phyloP scores from a whole-genome alignment of 2,329 filamentous ascomycete genomes.

The Trichothecium roseum region DNA sequence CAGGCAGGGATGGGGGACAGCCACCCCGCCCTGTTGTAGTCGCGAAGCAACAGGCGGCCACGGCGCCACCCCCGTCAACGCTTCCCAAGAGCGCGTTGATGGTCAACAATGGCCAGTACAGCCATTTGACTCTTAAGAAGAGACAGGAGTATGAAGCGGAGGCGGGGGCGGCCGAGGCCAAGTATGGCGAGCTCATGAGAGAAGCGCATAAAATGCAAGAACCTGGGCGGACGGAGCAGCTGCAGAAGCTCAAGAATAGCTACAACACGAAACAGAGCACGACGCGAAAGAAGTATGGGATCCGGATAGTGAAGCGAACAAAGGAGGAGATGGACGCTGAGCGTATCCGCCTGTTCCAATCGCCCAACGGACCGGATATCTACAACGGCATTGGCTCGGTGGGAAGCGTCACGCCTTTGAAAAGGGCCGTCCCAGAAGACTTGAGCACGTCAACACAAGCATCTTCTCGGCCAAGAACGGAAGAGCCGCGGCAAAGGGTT shows the following conservation, averaged over 20 bases:
- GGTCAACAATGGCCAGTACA: conserved; percentile 27
- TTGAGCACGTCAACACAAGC: background rate
- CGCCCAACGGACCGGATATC: conserved; percentile 4
- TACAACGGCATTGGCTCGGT: background rate
- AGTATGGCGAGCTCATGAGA: conserved; percentile 30
- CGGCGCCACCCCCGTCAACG: background rate
- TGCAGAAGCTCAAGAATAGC: conserved; percentile 37
- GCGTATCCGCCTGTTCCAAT: conserved; percentile 24
- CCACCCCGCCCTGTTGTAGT: too few relatives aligned
- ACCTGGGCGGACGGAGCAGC: conserved; percentile 16
- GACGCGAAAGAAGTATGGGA: conserved; percentile 49
- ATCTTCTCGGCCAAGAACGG: conserved; percentile 5
- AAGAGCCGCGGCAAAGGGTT: conserved; percentile 14
- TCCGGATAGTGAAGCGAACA: conserved; percentile 38
- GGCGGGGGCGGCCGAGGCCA: conserved; percentile 18
- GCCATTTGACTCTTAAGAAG: conserved; percentile 22
- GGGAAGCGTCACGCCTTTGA: background rate
- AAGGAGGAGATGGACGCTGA: conserved; percentile 33
- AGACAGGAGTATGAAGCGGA: conserved; percentile 14
- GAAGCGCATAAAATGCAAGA: conserved; percentile 28
- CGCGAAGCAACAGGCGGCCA: too few relatives aligned
- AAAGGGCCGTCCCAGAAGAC: background rate
- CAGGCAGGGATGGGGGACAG: too few relatives aligned
- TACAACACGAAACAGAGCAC: conserved; percentile 45
- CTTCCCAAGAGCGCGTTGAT: conserved; percentile 3